Base-by-base conservation (phyloP, 2,329 filamentous ascomycete species). In the Trichophyton rubrum region DNA sequence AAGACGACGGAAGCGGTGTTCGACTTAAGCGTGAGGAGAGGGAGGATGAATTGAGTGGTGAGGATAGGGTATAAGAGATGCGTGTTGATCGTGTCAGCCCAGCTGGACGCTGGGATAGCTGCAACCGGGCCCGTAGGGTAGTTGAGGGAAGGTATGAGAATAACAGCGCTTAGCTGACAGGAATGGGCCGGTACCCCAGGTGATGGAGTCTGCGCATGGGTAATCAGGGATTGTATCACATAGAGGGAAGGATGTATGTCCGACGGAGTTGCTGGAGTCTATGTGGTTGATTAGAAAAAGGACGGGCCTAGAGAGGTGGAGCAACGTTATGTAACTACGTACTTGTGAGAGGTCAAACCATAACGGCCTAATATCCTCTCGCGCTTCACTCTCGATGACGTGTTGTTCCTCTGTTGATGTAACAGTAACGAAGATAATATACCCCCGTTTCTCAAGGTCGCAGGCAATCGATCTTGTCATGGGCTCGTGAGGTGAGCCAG, bases 381-480 rank as follows among this genome's bases (percentile, higher is more conserved):
- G 81, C n/a, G 85, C 82, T 71, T 95, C 83, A 62, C 83, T 82
- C 62, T 89, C 83, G 13, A 97, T 85, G 64, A 87, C 77, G 40
- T 85, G 80, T 72, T 97, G 90, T 66, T 97, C 92, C 67, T 96
- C 89, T 62, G 85, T 77, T n/a, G 85, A 89, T 64, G 85, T 87
- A 68, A 90, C 92, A 0, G 95, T 88, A 62, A 99, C 80, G 72
- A 90, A 99, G 60, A 97, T 89, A 63, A 97, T 88, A 72, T 95
- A 97, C 3, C 93, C 93, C 65, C 90, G 84, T 62, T 90, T 81
- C 75, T 97, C 93, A 66, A 99, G 79, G 70, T 99, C 93, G 56
- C 91, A 75, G 1, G 90, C 85, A 59, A 97, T 78, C 9, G 89
- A 90, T 68, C 86, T 87, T 5, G 90, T 92, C 69, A 96, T 80